These are phyloP conservation scores for Lentinula edodes DNA, from an alignment of 768 basidiomycete genomes.

Conservation along the genomic window DNA sequence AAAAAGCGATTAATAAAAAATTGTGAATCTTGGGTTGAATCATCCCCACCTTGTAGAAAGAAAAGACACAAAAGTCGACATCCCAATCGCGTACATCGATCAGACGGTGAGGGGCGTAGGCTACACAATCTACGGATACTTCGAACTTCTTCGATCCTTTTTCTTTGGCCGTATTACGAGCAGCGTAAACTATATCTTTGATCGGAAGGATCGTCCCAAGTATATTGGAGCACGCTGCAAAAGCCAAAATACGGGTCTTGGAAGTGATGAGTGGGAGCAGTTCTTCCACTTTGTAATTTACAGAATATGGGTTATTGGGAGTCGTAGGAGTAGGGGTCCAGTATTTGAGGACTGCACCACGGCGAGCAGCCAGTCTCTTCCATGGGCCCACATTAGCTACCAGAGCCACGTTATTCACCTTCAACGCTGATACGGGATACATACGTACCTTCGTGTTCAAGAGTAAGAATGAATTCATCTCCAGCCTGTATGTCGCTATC, in stretches of 20 bases:
- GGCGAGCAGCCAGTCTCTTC: slow-evolving; percentile 65
- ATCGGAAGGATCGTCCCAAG: slow-evolving; percentile 64
- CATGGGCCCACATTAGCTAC: slow-evolving; percentile 72
- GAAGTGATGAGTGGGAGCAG: slow-evolving; percentile 57
- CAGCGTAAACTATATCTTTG: slow-evolving; percentile 45
- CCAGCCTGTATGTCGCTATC: slow-evolving; percentile 47
- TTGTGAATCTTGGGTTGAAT: slow-evolving; percentile 24
- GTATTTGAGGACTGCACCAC: slow-evolving; percentile 47
- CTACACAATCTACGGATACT: slow-evolving; percentile 71
- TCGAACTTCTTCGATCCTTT: slow-evolving; percentile 58
- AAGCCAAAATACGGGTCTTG: slow-evolving; percentile 68
- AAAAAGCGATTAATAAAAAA: too few relatives aligned
- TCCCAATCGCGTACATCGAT: slow-evolving; percentile 77
- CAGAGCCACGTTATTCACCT: not conserved
- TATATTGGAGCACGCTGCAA: slow-evolving; percentile 73
- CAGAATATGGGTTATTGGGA: slow-evolving; percentile 61
- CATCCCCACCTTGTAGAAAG: slow-evolving; percentile 64
- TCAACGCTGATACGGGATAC: not conserved
- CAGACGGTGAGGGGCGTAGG: slow-evolving; percentile 67
- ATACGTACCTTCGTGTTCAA: slow-evolving; percentile 68
- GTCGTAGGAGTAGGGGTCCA: slow-evolving; percentile 50
- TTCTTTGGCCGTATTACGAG: slow-evolving; percentile 43
- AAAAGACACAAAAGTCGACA: slow-evolving; percentile 66
- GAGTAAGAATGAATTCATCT: slow-evolving; percentile 76
- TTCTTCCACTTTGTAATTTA: slow-evolving; percentile 46